Conservation (phyloP, 2,329 filamentous ascomycete genomes). For the Macroventuria anomochaeta region DNA sequence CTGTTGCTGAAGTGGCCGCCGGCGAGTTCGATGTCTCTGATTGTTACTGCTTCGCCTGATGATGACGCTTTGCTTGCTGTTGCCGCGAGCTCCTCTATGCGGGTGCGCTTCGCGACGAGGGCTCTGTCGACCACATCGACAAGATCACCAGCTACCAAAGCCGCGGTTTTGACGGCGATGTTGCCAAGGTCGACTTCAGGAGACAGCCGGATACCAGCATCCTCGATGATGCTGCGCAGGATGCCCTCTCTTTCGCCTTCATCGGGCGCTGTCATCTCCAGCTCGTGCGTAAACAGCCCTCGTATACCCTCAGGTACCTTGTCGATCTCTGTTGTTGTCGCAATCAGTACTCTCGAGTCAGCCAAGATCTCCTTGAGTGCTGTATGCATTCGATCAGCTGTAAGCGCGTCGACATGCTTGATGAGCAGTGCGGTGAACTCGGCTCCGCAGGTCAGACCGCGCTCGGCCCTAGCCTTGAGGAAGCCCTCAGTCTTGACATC, state of each 20-base stretch:
- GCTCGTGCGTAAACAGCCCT: slow-evolving; percentile 91
- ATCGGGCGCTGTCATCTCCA: slow-evolving; percentile 91
- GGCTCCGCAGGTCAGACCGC: slow-evolving; percentile 85
- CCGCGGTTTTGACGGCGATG: slow-evolving; percentile 93
- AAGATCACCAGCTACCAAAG: slow-evolving; percentile 90
- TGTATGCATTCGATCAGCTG: slow-evolving; percentile 85
- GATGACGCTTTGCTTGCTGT: slow-evolving; percentile 50
- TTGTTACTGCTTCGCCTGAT: slow-evolving; percentile 58
- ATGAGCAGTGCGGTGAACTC: slow-evolving; percentile 85
- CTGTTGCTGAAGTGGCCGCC: slow-evolving; percentile 81
- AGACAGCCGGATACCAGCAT: slow-evolving; percentile 77
- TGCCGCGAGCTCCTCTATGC: slow-evolving; percentile 74
- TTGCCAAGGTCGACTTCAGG: slow-evolving; percentile 82
- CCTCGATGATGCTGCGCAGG: slow-evolving; percentile 76
- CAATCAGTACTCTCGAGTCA: slow-evolving; percentile 83
- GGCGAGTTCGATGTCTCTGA: slow-evolving; percentile 85
- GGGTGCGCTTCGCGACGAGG: slow-evolving; percentile 74
- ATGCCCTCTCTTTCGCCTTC: slow-evolving; percentile 92
- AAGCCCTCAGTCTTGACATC: slow-evolving; percentile 96
- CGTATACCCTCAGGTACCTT: slow-evolving; percentile 90
- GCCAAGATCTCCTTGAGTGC: slow-evolving; percentile 83
- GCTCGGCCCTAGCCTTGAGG: slow-evolving; percentile 83
- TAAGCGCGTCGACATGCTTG: slow-evolving; percentile 87
- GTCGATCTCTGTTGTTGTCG: slow-evolving; percentile 93
- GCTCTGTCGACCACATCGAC: slow-evolving; percentile 94